A percentile compares a stretch with the other conserved stretches of the same genome.
Conservation (phyloP, 176 grass and related monocot genomes). For the Triticum dicoccoides region DNA sequence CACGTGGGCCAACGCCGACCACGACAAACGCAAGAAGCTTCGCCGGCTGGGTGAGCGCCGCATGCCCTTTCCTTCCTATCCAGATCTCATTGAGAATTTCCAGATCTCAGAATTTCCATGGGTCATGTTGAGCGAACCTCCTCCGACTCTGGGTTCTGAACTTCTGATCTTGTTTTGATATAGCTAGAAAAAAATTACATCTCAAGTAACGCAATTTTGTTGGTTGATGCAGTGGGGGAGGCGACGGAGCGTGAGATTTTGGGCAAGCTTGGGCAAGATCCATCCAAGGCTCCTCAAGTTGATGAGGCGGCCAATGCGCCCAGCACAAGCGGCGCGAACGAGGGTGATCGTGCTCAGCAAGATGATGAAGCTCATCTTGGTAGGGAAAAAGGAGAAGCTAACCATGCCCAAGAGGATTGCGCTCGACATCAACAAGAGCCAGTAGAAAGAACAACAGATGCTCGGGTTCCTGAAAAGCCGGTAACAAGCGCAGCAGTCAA, state of each 20-base stretch:
- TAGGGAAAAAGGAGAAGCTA: not conserved
- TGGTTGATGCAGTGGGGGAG: conserved; percentile 30
- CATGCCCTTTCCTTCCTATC: not conserved
- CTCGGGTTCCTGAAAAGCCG: not conserved
- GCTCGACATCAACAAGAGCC: not conserved
- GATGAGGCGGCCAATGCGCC: not conserved
- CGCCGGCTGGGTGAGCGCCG: conserved; percentile 24
- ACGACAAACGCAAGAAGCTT: conserved; percentile 12
- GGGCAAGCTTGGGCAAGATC: conserved; percentile 14
- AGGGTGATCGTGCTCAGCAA: not conserved
- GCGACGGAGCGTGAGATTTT: conserved; percentile 18
- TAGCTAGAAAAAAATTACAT: not conserved
- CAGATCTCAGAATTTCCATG: not conserved
- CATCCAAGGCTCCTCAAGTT: not conserved
- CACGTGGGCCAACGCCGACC: conserved; percentile 17
- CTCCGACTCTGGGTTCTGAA: not conserved
- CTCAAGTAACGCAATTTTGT: not conserved
- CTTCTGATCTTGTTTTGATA: not conserved
- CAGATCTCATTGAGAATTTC: not conserved
- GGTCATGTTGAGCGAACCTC: not conserved
- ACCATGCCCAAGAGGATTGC: not conserved
- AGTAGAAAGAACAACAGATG: not conserved
- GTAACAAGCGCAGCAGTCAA: not conserved
- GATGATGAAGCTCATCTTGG: not conserved
- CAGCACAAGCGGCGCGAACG: not conserved